Conservation (phyloP, 352 stramenopile genomes). For the Phytopythium chamaehyphon region DNA sequence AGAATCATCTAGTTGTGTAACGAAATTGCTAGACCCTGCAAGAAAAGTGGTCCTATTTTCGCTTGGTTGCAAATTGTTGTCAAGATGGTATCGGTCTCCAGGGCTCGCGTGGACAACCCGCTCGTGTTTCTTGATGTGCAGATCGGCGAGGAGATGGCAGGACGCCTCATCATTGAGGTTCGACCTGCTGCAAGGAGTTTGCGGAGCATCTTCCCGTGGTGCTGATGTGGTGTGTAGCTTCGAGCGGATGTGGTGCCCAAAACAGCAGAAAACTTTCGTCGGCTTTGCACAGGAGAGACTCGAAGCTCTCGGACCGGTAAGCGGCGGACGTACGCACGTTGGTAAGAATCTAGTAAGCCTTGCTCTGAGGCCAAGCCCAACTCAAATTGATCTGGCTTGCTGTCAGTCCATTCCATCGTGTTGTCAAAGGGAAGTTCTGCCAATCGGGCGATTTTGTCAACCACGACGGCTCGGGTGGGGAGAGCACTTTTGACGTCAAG, state of each 20-base stretch:
- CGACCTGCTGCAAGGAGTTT: background rate
- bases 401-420: constrained; percentile 82
- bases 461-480: constrained; percentile 70
- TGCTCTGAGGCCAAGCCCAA: no score
- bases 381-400: background rate
- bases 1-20: background rate
- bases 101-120: constrained; percentile 46
- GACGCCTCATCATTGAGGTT: constrained; percentile 91
- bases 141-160: constrained; percentile 81
- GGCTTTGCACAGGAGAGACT: constrained; percentile 93
- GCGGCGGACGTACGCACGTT: constrained; percentile 47
- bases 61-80: background rate
- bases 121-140: constrained; percentile 96
- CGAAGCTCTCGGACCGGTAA: constrained; percentile 43
- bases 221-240: constrained; percentile 33
- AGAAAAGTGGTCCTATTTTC: background rate
- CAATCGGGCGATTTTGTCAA: constrained; percentile 91
- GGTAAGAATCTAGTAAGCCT: constrained; percentile 17
- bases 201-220: background rate
- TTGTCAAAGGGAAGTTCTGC: constrained; percentile 89
- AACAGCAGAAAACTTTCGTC: constrained; percentile 96
- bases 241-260: constrained; percentile 92
- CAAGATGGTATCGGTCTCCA: background rate
- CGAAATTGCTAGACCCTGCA: background rate
- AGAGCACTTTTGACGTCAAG: constrained; percentile 80